Conservation (phyloP, 495 filamentous ascomycete genomes). For the Copromyces sp. region DNA sequence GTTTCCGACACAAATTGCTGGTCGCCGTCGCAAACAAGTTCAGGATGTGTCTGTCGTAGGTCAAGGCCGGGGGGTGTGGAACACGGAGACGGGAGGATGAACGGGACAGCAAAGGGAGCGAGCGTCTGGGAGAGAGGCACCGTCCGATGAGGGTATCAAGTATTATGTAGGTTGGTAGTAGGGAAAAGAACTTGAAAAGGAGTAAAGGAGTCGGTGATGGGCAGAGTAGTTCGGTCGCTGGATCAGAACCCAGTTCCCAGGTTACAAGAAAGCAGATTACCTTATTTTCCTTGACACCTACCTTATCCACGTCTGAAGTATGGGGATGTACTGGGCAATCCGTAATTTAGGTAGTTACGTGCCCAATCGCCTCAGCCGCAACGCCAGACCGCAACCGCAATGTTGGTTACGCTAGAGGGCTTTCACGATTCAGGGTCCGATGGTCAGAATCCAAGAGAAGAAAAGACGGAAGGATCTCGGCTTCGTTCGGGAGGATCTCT, state of each 20-base stretch:
- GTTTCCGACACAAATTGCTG: constrained; percentile 9
- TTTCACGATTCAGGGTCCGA: not conserved
- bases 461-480: not conserved
- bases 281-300: not conserved
- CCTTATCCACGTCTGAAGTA: not conserved
- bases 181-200: not conserved
- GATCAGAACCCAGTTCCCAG: not conserved
- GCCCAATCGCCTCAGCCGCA: not conserved
- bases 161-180: not conserved
- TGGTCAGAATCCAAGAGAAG: not conserved
- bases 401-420: not conserved
- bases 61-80: constrained; percentile 1
- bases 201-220: not conserved
- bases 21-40: constrained; percentile 6
- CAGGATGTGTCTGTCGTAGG: constrained; percentile 9
- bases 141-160: not conserved
- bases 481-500: not conserved
- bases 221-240: not conserved
- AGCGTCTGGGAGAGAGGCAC: not conserved
- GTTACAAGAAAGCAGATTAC: not conserved
- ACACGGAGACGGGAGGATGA: not conserved
- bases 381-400: not conserved
- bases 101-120: not conserved
- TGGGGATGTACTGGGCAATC: not conserved
- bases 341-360: not conserved